Percentiles rank a stretch among this genome's conserved stretches.
Evolutionary conservation across 2,329 filamentous ascomycete genomes (phyloP).

Genomic region (Elsinoe ampelina): DNA sequence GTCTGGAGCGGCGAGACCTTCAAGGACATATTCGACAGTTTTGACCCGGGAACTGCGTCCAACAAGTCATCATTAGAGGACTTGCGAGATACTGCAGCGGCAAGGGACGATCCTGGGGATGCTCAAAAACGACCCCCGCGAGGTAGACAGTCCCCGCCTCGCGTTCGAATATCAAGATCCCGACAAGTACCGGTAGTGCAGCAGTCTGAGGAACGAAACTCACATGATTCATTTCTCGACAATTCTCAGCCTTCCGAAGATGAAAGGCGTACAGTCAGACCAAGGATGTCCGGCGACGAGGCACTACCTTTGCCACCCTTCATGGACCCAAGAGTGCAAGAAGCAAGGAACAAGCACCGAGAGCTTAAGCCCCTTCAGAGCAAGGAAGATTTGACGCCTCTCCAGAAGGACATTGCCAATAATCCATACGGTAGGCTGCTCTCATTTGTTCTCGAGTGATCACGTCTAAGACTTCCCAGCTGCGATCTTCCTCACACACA

Average conservation of each 20-base stretch:
- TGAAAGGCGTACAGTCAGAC: background rate
- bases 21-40: too few relatives aligned
- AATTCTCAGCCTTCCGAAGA: background rate
- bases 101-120: too few relatives aligned
- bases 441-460: background rate
- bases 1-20: too few relatives aligned
- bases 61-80: too few relatives aligned
- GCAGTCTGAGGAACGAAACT: too few relatives aligned
- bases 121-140: too few relatives aligned
- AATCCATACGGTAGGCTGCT: slow-evolving; percentile 54
- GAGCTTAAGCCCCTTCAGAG: slow-evolving; percentile 36
- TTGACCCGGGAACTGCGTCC: too few relatives aligned
- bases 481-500: background rate
- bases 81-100: too few relatives aligned
- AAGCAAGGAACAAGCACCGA: slow-evolving; percentile 23
- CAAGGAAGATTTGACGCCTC: slow-evolving; percentile 34
- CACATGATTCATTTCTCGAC: background rate
- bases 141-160: too few relatives aligned
- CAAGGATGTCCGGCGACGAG: background rate
- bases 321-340: slow-evolving; percentile 2
- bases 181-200: too few relatives aligned
- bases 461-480: background rate
- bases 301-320: slow-evolving; percentile 12
- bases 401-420: slow-evolving; percentile 49
- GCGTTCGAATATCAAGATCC: too few relatives aligned